Evolutionary conservation across 306 rosid species (phyloP).

Genomic region (Cucurbita argyrosperma): DNA sequence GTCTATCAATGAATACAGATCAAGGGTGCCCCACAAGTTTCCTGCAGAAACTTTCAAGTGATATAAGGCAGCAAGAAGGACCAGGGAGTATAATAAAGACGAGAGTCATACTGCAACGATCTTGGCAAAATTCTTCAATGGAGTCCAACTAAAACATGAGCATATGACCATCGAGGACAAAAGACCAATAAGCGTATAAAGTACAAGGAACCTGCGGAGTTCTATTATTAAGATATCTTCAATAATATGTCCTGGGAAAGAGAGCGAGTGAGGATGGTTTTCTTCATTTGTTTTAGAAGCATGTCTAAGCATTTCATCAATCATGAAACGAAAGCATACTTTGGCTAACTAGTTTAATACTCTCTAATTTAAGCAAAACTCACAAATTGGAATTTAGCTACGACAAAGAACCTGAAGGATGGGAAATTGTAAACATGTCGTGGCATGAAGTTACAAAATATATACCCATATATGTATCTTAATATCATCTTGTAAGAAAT

Average conservation of each 20-base stretch:
- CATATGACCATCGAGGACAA: not conserved
- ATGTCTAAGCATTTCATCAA: not conserved
- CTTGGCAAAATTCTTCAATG: not conserved
- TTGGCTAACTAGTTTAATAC: not conserved
- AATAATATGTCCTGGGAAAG: not conserved
- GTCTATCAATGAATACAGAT: not conserved
- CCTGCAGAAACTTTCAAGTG: not conserved
- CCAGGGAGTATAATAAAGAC: not conserved
- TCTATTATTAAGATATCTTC: not conserved
- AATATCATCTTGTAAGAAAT: not conserved
- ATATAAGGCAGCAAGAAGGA: not conserved
- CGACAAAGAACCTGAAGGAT: not conserved
- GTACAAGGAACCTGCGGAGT: too few relatives aligned
- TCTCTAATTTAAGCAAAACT: not conserved
- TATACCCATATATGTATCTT: not conserved
- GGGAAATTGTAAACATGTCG: not conserved
- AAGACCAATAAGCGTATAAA: not conserved
- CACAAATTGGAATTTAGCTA: not conserved
- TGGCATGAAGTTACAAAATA: not conserved
- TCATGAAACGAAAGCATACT: not conserved
- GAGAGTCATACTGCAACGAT: not conserved
- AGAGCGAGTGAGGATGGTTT: not conserved
- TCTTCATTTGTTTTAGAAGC: not conserved
- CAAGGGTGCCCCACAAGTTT: not conserved
- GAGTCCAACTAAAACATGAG: not conserved